Base-by-base conservation (phyloP, 208 protist genomes). In the Trypanosomatidae sp. region DNA sequence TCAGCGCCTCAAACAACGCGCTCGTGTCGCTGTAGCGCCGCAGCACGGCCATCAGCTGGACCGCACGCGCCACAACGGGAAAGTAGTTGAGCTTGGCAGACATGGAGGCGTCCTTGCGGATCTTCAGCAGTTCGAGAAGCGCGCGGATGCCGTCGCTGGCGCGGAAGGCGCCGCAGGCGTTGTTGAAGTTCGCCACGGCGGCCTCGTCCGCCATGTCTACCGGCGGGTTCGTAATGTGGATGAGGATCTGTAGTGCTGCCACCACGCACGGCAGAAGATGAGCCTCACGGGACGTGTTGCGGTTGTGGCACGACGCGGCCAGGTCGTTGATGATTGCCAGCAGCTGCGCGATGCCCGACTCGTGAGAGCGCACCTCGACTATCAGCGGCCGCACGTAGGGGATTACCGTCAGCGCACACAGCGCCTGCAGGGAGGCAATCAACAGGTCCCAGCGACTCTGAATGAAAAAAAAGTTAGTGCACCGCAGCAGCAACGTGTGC, bases 381-480 rank as follows among this genome's bases (percentile, higher is more conserved):
- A 97, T 86, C 47, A 91, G 77, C 33, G 87, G 85, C 52, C 92
- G 86, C 47, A 91, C 71, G 70, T 88, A 92, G 10, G 90, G 90
- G 17, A 92, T 72, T 30, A 95, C 90, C 3, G 87, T 87, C 60
- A 97, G 66, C 41, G 92, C 89, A 74, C 82, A 91, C 13, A 95
- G 73, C 0, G 82, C 84, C 76, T 93, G 88, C 58, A 97, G 79
- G 1, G 90, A 83, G 3, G 84, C 84, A 12, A 79, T 82, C 60
- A 97, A 87, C 25, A 95, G 66, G 22, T 94, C 88, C 86, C 85
- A 97, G 22, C 88, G 84, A 62, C 83, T 88, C 69, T 97, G 92
- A 41, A 84, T 66, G 74, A 92, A 91, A 62, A 94, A 97, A 62
- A 94, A 97, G 39, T 89, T 87, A 39, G 77, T 72, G 72, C 87